These are phyloP conservation scores for Ogataea nakhonphanomensis DNA, from an alignment of 805 yeast genomes.

Conservation along the genomic window DNA sequence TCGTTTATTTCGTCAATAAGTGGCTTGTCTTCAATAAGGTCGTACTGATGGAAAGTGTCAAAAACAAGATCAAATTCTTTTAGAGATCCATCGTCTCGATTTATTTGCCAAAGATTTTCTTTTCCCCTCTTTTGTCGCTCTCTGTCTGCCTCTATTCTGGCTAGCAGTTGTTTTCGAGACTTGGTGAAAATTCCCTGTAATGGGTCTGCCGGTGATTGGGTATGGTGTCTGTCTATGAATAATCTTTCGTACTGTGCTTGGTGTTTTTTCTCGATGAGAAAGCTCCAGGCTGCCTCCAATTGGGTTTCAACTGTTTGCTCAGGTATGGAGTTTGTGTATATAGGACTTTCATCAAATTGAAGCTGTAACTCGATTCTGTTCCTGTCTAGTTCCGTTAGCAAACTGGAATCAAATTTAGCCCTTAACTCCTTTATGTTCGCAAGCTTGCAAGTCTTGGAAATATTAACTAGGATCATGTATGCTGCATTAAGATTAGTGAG, in stretches of 20 bases:
- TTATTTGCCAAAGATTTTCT: constrained; percentile 74
- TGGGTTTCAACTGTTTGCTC: neutral
- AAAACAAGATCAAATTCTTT: constrained; percentile 34
- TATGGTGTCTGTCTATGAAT: constrained; percentile 35
- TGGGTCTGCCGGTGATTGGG: constrained; percentile 17
- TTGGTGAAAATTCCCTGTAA: constrained; percentile 13
- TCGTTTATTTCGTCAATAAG: constrained; percentile 25
- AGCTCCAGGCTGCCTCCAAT: constrained; percentile 40
- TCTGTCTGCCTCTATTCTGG: constrained; percentile 88
- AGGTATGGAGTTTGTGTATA: constrained; percentile 7
- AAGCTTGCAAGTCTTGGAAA: constrained; percentile 23
- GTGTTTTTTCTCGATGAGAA: constrained; percentile 42
- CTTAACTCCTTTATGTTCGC: constrained; percentile 23
- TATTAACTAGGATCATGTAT: constrained; percentile 24
- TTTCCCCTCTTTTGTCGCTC: constrained; percentile 85
- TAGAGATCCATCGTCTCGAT: constrained; percentile 31
- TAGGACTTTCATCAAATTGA: constrained; percentile 31
- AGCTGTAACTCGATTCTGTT: constrained; percentile 28
- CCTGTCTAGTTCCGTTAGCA: constrained; percentile 38
- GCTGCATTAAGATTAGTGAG: constrained; percentile 31
- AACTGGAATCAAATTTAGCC: constrained; percentile 30
- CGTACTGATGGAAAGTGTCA: constrained; percentile 19
- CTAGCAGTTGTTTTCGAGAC: constrained; percentile 51
- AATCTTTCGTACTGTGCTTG: constrained; percentile 51
- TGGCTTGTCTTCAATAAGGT: constrained; percentile 21